Conservation (phyloP, 306 rosid species). For the Inga laurina region DNA sequence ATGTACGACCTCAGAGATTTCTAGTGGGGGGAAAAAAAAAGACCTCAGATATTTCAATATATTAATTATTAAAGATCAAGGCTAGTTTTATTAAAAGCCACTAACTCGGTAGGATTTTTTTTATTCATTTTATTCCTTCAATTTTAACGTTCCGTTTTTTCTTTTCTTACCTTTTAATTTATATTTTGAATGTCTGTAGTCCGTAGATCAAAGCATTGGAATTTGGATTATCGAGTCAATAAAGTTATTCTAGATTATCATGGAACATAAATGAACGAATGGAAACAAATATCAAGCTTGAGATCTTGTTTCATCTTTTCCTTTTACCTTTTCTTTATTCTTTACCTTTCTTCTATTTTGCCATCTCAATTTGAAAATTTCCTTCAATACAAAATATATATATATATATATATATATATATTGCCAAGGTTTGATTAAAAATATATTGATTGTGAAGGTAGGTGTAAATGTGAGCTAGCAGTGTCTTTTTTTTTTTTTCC, state of each 20-base stretch:
- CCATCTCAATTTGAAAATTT: background rate
- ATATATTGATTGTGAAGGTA: background rate
- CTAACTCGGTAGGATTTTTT: background rate
- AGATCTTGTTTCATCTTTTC: background rate
- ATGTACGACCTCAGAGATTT: too few relatives aligned
- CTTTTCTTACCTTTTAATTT: background rate
- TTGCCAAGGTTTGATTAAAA: background rate
- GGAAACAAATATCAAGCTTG: background rate
- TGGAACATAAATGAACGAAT: background rate
- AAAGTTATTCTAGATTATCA: background rate
- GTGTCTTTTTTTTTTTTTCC: background rate
- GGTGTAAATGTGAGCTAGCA: background rate
- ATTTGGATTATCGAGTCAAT: background rate
- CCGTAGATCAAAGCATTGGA: background rate
- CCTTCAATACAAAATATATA: background rate
- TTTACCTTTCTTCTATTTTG: background rate
- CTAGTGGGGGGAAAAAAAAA: too few relatives aligned
- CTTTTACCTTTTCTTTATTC: slow-evolving; percentile 10
- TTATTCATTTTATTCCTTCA: background rate
- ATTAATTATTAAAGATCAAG: background rate
- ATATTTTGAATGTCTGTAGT: background rate
- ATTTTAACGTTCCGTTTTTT: background rate
- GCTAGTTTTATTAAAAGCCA: background rate
- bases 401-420: too few relatives aligned
- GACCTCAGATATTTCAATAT: background rate